Percentiles rank a stretch among this genome's conserved stretches.
These are phyloP conservation scores for Candolleomyces efflorescens DNA, from an alignment of 768 basidiomycete species.

Conservation along the genomic window DNA sequence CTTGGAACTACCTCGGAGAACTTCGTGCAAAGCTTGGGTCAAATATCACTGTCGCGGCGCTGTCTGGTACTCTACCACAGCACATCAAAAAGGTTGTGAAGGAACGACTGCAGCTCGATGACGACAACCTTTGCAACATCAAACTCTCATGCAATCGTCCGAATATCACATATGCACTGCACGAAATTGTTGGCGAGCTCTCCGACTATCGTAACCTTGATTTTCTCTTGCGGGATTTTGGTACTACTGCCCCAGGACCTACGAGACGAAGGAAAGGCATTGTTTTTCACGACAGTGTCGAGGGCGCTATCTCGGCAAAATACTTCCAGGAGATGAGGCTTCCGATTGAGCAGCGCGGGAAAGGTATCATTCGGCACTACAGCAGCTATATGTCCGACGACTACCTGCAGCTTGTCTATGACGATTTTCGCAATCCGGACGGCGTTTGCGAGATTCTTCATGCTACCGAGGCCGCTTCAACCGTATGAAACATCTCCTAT, in stretches of 20 bases:
- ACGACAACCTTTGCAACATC: neutral
- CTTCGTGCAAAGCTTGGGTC: neutral
- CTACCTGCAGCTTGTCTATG: slow-evolving; percentile 19
- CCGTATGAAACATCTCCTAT: neutral
- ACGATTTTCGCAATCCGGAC: slow-evolving; percentile 9
- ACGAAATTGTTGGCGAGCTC: neutral
- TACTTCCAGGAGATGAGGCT: slow-evolving; percentile 10
- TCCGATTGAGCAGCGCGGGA: slow-evolving; percentile 2
- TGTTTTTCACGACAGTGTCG: neutral
- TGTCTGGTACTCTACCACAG: slow-evolving; percentile 1
- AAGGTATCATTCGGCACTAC: slow-evolving; percentile 20
- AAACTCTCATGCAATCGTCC: neutral
- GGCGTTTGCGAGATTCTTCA: slow-evolving; percentile 13
- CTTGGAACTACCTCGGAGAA: slow-evolving; percentile 9
- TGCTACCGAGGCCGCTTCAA: slow-evolving; percentile 12
- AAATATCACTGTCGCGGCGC: neutral
- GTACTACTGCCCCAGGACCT: neutral
- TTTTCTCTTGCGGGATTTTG: neutral
- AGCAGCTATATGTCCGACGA: slow-evolving; percentile 22
- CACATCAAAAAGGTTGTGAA: slow-evolving; percentile 1
- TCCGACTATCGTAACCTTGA: neutral
- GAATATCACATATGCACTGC: neutral
- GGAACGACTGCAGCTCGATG: neutral
- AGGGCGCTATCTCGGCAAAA: neutral
- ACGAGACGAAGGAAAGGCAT: neutral